Evolutionary conservation across 2,329 filamentous ascomycete species (phyloP).

Genomic region (Pseudopyrenochaeta lycopersici): DNA sequence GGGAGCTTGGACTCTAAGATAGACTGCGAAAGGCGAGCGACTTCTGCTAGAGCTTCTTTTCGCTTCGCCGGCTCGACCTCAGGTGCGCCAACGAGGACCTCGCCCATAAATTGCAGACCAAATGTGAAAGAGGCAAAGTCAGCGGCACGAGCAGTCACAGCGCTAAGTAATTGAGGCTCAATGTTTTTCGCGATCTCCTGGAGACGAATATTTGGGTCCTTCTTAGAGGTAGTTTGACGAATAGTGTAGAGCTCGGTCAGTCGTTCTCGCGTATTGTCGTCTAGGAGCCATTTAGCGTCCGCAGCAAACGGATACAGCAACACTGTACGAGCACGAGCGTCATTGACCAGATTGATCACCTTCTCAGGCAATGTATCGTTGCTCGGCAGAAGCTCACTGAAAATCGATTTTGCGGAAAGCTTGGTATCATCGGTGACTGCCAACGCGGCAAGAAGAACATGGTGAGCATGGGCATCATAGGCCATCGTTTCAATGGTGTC

Average conservation of each 20-base stretch:
- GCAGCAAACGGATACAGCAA: constrained; percentile 83
- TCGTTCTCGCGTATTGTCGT: constrained; percentile 70
- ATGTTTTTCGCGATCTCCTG: constrained; percentile 78
- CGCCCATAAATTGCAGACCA: constrained; percentile 85
- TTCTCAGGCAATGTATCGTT: constrained; percentile 66
- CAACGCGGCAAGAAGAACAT: constrained; percentile 83
- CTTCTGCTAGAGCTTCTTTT: constrained; percentile 71
- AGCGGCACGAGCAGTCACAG: constrained; percentile 73
- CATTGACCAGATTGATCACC: constrained; percentile 70
- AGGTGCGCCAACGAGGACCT: constrained; percentile 78
- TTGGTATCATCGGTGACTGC: constrained; percentile 96
- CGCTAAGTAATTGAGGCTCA: constrained; percentile 77
- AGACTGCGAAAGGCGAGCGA: constrained; percentile 57
- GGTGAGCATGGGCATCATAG: constrained; percentile 78
- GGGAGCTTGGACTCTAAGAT: constrained; percentile 48
- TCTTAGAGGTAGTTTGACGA: constrained; percentile 87
- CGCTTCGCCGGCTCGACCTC: constrained; percentile 72
- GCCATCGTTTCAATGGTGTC: constrained; percentile 88
- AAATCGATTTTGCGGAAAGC: constrained; percentile 83
- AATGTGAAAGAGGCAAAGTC: constrained; percentile 79
- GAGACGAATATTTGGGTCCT: constrained; percentile 79
- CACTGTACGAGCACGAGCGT: constrained; percentile 70
- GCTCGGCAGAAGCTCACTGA: constrained; percentile 78
- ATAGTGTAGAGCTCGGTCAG: constrained; percentile 81
- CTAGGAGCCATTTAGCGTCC: constrained; percentile 69